Conservation (phyloP, 2,329 filamentous ascomycete species). For the Plenodomus lindquistii region DNA sequence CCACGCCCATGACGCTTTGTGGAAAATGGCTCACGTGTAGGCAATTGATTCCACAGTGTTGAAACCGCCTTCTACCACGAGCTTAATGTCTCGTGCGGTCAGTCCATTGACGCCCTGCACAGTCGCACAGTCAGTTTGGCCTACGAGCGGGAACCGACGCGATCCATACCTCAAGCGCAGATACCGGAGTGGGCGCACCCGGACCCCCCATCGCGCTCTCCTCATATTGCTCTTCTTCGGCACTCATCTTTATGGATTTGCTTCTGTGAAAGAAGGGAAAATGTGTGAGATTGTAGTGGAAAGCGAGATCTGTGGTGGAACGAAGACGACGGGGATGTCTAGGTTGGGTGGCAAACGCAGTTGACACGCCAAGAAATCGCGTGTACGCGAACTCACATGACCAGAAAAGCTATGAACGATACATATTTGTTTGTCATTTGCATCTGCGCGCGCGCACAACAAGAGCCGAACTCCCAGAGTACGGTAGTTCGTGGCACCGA, state of each 20-base stretch:
- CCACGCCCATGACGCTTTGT: neutral
- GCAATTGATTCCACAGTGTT: slow-evolving; percentile 96
- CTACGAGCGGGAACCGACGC: neutral
- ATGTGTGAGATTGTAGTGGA: neutral
- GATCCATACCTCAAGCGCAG: slow-evolving; percentile 75
- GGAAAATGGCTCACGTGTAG: slow-evolving; percentile 68
- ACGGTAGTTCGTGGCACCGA: no score
- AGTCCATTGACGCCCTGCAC: slow-evolving; percentile 83
- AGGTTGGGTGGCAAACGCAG: no score
- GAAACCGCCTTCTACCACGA: slow-evolving; percentile 88
- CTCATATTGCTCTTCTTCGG: slow-evolving; percentile 68
- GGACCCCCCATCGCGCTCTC: slow-evolving; percentile 71
- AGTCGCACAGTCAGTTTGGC: slow-evolving; percentile 4
- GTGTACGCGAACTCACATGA: no score
- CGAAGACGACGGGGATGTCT: no score
- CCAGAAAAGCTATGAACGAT: no score
- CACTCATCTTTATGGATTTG: slow-evolving; percentile 46
- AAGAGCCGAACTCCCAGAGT: no score
- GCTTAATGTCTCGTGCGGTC: slow-evolving; percentile 93
- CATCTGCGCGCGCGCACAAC: no score
- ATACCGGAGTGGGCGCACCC: slow-evolving; percentile 89
- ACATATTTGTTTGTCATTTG: no score
- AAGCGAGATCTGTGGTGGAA: no score
- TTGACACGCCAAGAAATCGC: no score
- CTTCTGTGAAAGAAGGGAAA: neutral